Evolutionary conservation across 225 moss, liverwort and hornwort genomes (phyloP).

Genomic region (Sphagnum contortum): DNA sequence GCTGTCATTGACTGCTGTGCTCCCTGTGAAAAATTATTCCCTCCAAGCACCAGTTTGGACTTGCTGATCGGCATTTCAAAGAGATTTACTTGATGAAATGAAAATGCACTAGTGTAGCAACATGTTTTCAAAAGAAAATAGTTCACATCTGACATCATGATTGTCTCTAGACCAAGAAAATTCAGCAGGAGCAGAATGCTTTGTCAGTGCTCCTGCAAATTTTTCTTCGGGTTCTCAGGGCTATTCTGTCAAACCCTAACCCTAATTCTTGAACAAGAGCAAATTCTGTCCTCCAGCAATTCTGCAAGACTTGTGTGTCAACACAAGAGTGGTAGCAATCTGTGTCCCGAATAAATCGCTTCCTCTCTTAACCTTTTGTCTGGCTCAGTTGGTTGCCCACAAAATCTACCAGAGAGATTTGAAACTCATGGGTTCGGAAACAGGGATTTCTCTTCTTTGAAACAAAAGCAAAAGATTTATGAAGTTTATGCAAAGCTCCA

Average conservation of each 20-base stretch:
- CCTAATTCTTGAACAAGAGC: no score
- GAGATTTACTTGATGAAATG: neutral
- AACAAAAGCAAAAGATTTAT: no score
- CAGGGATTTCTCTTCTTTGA: no score
- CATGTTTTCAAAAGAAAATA: neutral
- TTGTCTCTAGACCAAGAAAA: neutral
- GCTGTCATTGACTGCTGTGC: slow-evolving; percentile 35
- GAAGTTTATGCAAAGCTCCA: neutral
- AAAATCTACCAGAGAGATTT: neutral
- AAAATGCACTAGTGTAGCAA: neutral
- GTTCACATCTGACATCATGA: neutral
- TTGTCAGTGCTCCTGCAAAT: neutral
- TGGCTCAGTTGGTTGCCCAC: neutral
- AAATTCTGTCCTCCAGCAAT: no score
- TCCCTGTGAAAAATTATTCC: slow-evolving; percentile 16
- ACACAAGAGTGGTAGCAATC: no score
- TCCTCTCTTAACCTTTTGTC: no score
- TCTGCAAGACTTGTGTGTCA: no score
- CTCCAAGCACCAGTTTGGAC: neutral
- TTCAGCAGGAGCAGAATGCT: neutral
- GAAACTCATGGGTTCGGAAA: no score
- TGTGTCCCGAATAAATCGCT: no score
- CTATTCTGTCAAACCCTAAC: no score
- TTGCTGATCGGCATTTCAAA: neutral
- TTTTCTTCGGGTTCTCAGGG: no score